Conservation (phyloP, 805 yeast species). For the Metschnikowia gruessii region DNA sequence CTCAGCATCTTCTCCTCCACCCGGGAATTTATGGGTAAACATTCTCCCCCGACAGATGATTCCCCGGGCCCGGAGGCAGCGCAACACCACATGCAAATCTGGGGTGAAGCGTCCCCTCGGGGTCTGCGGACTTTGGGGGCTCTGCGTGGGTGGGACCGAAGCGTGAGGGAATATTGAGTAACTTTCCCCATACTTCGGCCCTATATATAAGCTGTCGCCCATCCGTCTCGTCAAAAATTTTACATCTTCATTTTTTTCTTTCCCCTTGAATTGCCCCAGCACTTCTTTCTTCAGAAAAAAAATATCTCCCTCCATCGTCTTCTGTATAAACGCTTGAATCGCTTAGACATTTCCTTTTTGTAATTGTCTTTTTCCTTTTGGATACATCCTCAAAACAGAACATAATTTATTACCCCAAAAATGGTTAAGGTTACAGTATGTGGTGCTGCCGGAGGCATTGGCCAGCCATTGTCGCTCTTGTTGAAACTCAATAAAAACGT, state of each 20-base stretch:
- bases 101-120: conserved; percentile 10
- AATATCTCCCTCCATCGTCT: too few species aligned
- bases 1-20: background rate
- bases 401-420: background rate
- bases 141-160: too few species aligned
- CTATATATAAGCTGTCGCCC: conserved; percentile 12
- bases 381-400: background rate
- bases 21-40: background rate
- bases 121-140: background rate
- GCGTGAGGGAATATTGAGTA: background rate
- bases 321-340: too few species aligned
- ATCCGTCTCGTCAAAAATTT: background rate
- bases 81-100: conserved; percentile 18
- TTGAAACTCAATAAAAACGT: conserved; percentile 66
- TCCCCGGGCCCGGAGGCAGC: conserved; percentile 9
- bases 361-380: too few species aligned
- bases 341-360: too few species aligned
- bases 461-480: conserved; percentile 84
- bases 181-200: conserved; percentile 10
- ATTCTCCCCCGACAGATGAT: background rate
- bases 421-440: conserved; percentile 74
- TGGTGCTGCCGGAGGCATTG: conserved; percentile 95
- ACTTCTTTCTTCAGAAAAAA: too few species aligned
- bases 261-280: background rate
- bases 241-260: background rate